Evolutionary conservation across 73 alveolate species (phyloP), one percentile per base, ranked within the genome.

Genomic region (Uronychia binucleata): DNA sequence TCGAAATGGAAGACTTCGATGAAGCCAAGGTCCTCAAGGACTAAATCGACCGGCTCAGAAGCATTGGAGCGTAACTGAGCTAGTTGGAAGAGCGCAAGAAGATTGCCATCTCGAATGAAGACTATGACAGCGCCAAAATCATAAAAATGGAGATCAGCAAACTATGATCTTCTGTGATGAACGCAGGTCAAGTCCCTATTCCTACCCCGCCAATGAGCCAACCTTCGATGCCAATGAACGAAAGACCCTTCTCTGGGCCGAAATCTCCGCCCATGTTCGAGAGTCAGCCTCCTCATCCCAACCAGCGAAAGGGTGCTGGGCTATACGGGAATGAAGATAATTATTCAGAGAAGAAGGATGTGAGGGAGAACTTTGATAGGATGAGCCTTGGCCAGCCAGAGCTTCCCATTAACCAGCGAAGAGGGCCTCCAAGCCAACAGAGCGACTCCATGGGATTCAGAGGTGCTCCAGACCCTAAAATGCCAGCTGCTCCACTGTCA

Each of bases 101-200:
- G 86, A 91, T 95, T 8, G 99, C 99, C 1, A 94, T 97, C 74
- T 87, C 85, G 87, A 97, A 90, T 84, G 99, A 97, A 85, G 99
- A 97, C 82, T 97, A 92, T 78, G 99, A 97, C 77, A 94, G 97
- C 1, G 99, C 99, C 1, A 97, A 97, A 81, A 87, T 97, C 75
- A 95, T 97, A 0, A 98, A 98, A 92, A 86, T 89, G 58, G 99
- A 98, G 90, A 98, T 98, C 60, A 99, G 98, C 34, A 96, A 99
- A 82, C 78, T 98, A 34, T 95, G 98, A 82, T 80, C 88, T 35
- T 97, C 99, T 14, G 98, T 96, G 67, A 46, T 46, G n/a, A n/a
- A n/a, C 19, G 67, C n/a, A 46, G 67, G 67, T 11, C 19, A 46
- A 46, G 5, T 32, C 33, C 28, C 30, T 26, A 28, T 74, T 74